phyloP scores from a whole-genome alignment of 108 stramenopile genomes.

The Fistulifera pelliculosa region DNA sequence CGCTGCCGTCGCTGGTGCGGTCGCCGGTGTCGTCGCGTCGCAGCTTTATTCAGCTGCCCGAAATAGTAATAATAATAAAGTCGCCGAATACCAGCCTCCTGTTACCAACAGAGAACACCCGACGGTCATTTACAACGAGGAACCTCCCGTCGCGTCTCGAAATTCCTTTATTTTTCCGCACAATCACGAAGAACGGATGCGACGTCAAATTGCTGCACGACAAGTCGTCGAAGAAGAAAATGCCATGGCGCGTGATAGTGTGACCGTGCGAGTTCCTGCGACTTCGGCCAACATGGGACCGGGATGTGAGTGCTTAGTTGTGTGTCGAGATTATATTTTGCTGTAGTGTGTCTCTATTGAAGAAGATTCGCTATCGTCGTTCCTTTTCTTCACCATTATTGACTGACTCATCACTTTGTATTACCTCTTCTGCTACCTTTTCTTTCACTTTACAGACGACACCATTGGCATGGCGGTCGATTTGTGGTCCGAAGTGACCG shows the following conservation, averaged over 20 bases:
- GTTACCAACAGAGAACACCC: too few relatives aligned
- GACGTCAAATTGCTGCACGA: constrained; percentile 70
- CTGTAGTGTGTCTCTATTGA: neutral
- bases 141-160: too few relatives aligned
- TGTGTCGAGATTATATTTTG: neutral
- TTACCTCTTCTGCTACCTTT: neutral
- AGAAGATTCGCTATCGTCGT: neutral
- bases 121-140: too few relatives aligned
- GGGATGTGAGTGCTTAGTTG: constrained; percentile 56
- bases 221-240: constrained; percentile 82
- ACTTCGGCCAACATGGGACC: constrained; percentile 97
- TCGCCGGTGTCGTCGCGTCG: too few relatives aligned
- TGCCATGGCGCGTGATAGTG: constrained; percentile 56
- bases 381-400: neutral
- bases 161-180: constrained; percentile 46
- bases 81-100: too few relatives aligned
- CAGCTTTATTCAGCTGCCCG: too few relatives aligned
- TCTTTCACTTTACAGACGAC: constrained; percentile 47
- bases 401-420: neutral
- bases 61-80: too few relatives aligned
- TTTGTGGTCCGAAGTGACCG: constrained; percentile 96
- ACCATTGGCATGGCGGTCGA: constrained; percentile 97
- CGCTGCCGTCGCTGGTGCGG: too few relatives aligned
- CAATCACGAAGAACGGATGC: constrained; percentile 87
- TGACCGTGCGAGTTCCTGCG: constrained; percentile 97